Base-by-base conservation (phyloP, 768 basidiomycete species). In the Termitomyces sp. region DNA sequence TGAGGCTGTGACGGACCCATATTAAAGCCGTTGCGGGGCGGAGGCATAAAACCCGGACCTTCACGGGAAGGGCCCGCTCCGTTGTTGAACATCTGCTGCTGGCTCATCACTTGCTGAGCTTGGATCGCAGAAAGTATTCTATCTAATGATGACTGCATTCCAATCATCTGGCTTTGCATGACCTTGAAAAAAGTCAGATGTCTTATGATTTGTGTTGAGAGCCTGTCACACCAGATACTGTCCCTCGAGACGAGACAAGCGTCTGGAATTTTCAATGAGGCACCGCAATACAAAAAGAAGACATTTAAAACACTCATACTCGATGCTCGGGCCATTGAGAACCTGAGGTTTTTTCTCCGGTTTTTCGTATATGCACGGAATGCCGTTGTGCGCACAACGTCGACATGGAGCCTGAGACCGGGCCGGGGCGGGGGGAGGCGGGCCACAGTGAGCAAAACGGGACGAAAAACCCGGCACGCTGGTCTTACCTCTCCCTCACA, bases 131-230 rank as follows among this genome's bases (percentile, higher is more conserved):
- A 75, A 56, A 94, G 74, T 68, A 94, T 94, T 54, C 92, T 83
- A 73, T 94, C 92, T 63, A 94, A 72, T 28, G 91, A 89, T 5
- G 91, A 89, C 73, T 94, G 93, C 88, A 94, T 91, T 66, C 92
- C 92, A 66, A 94, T 93, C 89, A 94, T 93, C 70, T 93, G 92
- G 74, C 90, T 91, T 71, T 94, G 91, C 84, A 94, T 90, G 64
- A 92, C 88, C 91, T 91, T 62, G 30, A 55, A 28, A 26, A 32
- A 33, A 16, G 41, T 58, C 50, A 61, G 50, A 50, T 44, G 40
- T 61, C 58, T 26, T 20, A 18, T 38, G 32, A 33, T 47, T 20
- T 52, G 52, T 28, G 26, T 44, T 23, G 58, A 61, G 61, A 60
- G 51, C 26, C 51, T 28, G 48, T 12, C 75, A 59, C 77, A 92